Evolutionary conservation across 345 rosid genomes (phyloP).

Genomic region (Microcos paniculata): DNA sequence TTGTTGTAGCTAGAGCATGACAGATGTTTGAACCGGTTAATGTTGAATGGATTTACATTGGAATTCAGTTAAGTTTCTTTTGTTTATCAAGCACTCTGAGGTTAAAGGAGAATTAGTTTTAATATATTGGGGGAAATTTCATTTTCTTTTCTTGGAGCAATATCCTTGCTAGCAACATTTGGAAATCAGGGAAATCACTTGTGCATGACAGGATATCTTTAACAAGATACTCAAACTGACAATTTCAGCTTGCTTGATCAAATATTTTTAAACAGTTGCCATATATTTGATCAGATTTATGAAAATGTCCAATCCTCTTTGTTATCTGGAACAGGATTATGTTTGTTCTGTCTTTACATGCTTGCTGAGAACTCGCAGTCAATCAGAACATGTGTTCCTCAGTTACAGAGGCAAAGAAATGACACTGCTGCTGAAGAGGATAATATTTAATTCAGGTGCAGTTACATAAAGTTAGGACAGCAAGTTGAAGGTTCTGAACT

Average conservation of each 20-base stretch:
- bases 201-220: not conserved
- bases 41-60: not conserved
- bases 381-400: constrained; percentile 33
- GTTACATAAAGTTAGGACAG: not conserved
- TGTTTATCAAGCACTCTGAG: not conserved
- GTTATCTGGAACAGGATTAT: constrained; percentile 52
- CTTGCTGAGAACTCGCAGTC: constrained; percentile 57
- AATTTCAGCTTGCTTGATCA: not conserved
- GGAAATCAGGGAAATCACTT: not conserved
- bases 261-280: too few species aligned
- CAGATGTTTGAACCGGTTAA: constrained; percentile 4
- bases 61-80: not conserved
- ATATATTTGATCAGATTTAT: not conserved
- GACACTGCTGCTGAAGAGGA: constrained; percentile 37
- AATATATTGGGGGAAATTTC: not conserved
- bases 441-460: not conserved
- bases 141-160: not conserved
- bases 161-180: not conserved
- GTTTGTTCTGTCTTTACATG: constrained; percentile 77
- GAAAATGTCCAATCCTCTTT: not conserved
- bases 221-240: not conserved
- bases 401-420: constrained; percentile 42
- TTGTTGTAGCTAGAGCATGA: constrained; percentile 1
- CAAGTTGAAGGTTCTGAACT: constrained; percentile 1
- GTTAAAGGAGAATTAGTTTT: not conserved